Percentiles rank a stretch among this genome's conserved stretches.
Evolutionary conservation across 495 filamentous ascomycete genomes (phyloP).

Genomic region (Penicillium subrubescens): DNA sequence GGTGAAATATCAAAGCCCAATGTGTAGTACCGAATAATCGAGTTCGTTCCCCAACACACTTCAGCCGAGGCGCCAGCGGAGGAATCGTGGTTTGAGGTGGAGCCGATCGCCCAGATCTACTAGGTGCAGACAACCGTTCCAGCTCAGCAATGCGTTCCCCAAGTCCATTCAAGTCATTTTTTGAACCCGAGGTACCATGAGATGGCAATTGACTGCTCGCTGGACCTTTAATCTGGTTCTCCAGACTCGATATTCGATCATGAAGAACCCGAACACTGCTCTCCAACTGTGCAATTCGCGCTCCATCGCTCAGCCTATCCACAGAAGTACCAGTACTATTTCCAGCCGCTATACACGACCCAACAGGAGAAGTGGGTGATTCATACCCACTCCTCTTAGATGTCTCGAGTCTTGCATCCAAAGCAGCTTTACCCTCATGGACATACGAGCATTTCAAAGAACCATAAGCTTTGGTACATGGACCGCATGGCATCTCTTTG

Average conservation of each 20-base stretch:
- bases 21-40: conserved; percentile 47
- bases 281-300: conserved; percentile 19
- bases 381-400: conserved; percentile 5
- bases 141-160: background rate
- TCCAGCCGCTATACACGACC: background rate
- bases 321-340: background rate
- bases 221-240: conserved; percentile 1
- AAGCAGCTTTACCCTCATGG: conserved; percentile 21
- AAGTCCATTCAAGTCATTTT: background rate
- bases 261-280: conserved; percentile 20
- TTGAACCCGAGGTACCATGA: background rate
- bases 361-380: background rate
- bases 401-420: conserved; percentile 12
- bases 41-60: conserved; percentile 28
- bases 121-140: background rate
- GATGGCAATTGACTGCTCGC: background rate
- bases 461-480: conserved; percentile 36
- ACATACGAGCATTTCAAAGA: conserved; percentile 29
- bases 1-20: conserved; percentile 40
- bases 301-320: background rate
- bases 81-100: conserved; percentile 19
- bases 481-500: conserved; percentile 40
- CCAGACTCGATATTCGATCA: conserved; percentile 18
- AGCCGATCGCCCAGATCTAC: background rate
- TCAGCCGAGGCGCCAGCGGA: conserved; percentile 20